phyloP scores from a whole-genome alignment of 2,329 filamentous ascomycete species.

The Penicillium sp. region DNA sequence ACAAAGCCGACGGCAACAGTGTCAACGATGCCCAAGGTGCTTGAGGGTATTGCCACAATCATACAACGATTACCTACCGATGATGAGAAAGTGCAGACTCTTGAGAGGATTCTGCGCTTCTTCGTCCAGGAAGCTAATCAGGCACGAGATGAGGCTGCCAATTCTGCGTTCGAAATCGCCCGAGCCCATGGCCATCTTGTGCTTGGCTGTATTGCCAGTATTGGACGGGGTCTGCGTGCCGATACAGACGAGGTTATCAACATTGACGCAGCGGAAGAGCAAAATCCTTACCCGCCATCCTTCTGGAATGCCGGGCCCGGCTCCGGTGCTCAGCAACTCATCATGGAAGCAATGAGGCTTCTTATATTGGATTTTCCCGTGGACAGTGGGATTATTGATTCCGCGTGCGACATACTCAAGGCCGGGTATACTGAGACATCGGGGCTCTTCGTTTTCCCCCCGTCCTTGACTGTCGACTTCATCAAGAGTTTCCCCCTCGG shows the following conservation, averaged over 20 bases:
- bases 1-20: conserved; percentile 36
- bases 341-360: conserved; percentile 42
- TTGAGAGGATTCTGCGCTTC: conserved; percentile 39
- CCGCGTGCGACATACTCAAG: conserved; percentile 46
- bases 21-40: conserved; percentile 42
- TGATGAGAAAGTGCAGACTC: conserved; percentile 38
- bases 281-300: conserved; percentile 29
- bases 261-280: conserved; percentile 25
- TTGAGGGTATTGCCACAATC: conserved; percentile 46
- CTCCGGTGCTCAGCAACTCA: conserved; percentile 31
- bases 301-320: conserved; percentile 41
- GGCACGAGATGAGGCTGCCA: conserved; percentile 31
- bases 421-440: conserved; percentile 46
- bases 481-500: conserved; percentile 41
- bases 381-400: conserved; percentile 44
- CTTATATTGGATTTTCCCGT: conserved; percentile 41
- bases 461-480: conserved; percentile 41
- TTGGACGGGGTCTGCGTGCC: conserved; percentile 40
- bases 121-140: conserved; percentile 36
- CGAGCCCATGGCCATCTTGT: conserved; percentile 34
- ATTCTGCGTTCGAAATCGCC: conserved; percentile 34
- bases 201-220: conserved; percentile 41
- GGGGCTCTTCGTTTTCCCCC: conserved; percentile 45
- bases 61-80: conserved; percentile 42
- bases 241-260: conserved; percentile 39